Evolutionary conservation across 176 grass and related monocot genomes (phyloP).

Genomic region (Saccharum officinarum): DNA sequence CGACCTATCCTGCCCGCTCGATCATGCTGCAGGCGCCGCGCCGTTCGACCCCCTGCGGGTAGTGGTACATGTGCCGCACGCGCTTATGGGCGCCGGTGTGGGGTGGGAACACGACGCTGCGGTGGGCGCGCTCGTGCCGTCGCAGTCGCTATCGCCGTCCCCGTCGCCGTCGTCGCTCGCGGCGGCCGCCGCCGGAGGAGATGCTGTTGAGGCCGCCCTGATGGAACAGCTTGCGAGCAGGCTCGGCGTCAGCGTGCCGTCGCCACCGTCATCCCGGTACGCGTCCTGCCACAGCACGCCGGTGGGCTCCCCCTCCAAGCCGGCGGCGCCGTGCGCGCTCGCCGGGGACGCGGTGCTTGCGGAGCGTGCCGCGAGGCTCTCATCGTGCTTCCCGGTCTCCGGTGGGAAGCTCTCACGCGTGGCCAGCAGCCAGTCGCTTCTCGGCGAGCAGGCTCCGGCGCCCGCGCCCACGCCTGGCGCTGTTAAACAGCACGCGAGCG

Average conservation of each 20-base stretch:
- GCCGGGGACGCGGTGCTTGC: conserved; percentile 12
- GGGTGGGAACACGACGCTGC: conserved; percentile 9
- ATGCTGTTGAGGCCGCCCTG: conserved; percentile 5
- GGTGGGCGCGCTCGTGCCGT: conserved; percentile 61
- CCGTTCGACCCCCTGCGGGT: background rate
- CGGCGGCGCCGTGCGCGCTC: background rate
- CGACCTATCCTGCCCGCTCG: background rate
- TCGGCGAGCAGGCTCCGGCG: background rate
- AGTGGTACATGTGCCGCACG: background rate
- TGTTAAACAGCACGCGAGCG: background rate
- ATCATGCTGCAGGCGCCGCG: background rate
- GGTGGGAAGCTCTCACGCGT: conserved; percentile 37
- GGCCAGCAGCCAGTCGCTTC: conserved; percentile 58
- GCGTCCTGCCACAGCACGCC: conserved; percentile 60
- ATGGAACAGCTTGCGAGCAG: conserved; percentile 58
- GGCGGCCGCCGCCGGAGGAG: background rate
- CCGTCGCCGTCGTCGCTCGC: conserved; percentile 35
- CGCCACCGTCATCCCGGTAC: conserved; percentile 25
- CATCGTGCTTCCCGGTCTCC: conserved; percentile 16
- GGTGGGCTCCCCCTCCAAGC: conserved; percentile 49
- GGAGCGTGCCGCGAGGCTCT: conserved; percentile 5
- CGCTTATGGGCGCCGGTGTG: background rate
- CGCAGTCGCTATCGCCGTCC: conserved; percentile 22
- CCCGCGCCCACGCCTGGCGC: background rate
- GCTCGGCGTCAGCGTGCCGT: conserved; percentile 33